These are phyloP conservation scores for Teunomyces stri DNA, from an alignment of 805 yeast species.

Conservation along the genomic window DNA sequence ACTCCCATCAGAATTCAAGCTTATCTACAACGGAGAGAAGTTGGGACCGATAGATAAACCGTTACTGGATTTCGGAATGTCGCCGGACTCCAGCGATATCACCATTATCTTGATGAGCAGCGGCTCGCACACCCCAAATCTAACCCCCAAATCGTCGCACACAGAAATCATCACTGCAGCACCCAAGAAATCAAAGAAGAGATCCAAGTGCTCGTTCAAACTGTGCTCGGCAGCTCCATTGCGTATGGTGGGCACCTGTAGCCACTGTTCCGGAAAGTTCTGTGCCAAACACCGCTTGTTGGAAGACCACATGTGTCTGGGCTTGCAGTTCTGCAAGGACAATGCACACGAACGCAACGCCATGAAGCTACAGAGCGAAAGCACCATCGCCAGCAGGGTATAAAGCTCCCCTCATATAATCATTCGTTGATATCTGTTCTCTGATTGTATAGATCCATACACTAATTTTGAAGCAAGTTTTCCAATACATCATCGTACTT, in stretches of 20 bases:
- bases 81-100: constrained; percentile 13
- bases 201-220: constrained; percentile 49
- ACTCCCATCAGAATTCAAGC: constrained; percentile 38
- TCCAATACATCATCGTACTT: constrained; percentile 64
- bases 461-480: constrained; percentile 32
- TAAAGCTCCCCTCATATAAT: constrained; percentile 19
- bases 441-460: constrained; percentile 1
- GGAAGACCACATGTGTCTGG: constrained; percentile 81
- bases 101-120: constrained; percentile 27
- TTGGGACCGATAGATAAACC: constrained; percentile 27
- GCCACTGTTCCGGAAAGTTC: constrained; percentile 78
- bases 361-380: constrained; percentile 75
- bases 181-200: constrained; percentile 32
- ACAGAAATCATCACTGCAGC: constrained; percentile 14
- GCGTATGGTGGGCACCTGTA: constrained; percentile 77
- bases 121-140: constrained; percentile 22
- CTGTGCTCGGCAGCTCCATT: constrained; percentile 62
- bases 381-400: constrained; percentile 74
- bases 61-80: constrained; percentile 19
- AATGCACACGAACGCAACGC: constrained; percentile 83
- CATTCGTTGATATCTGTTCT: neutral
- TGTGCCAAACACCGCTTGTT: constrained; percentile 84
- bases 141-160: constrained; percentile 5
- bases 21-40: constrained; percentile 39
- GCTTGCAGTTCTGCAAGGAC: constrained; percentile 77